These are phyloP conservation scores for Dactylellina haptotyla DNA, from an alignment of 2,329 filamentous ascomycete species.

Conservation along the genomic window DNA sequence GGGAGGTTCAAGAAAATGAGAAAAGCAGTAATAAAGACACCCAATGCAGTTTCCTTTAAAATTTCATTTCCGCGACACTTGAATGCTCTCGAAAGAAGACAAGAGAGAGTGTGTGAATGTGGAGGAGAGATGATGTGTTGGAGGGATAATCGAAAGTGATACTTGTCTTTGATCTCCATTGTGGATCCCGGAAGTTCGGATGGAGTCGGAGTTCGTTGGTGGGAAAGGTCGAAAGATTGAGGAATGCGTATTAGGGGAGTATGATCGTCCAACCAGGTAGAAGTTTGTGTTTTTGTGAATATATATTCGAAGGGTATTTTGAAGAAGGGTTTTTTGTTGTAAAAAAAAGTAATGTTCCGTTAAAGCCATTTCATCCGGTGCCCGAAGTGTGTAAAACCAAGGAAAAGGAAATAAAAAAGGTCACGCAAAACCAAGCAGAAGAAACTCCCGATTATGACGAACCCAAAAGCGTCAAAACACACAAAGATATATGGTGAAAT, in stretches of 20 bases:
- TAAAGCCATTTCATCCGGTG: slow-evolving; percentile 54
- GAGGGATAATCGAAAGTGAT: slow-evolving; percentile 41
- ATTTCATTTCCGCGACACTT: slow-evolving; percentile 34
- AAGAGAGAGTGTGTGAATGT: slow-evolving; percentile 23
- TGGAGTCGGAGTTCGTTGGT: no score
- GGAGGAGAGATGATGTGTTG: slow-evolving; percentile 17
- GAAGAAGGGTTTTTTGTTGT: slow-evolving; percentile 37
- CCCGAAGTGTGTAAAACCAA: slow-evolving; percentile 41
- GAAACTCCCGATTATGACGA: slow-evolving; percentile 54
- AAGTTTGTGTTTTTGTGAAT: slow-evolving; percentile 6
- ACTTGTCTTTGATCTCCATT: slow-evolving; percentile 56
- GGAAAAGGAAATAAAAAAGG: slow-evolving; percentile 25
- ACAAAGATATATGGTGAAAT: slow-evolving; percentile 49
- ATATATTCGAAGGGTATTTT: slow-evolving; percentile 20
- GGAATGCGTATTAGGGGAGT: slow-evolving; percentile 52
- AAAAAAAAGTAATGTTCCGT: slow-evolving; percentile 45
- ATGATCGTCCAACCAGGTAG: slow-evolving; percentile 49
- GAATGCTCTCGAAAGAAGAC: slow-evolving; percentile 27
- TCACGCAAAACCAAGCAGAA: slow-evolving; percentile 41
- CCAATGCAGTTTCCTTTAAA: slow-evolving; percentile 31
- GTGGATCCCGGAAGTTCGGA: slow-evolving; percentile 56
- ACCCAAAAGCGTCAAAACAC: slow-evolving; percentile 50
- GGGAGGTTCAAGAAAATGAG: slow-evolving; percentile 1
- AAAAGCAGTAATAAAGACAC: slow-evolving; percentile 19
- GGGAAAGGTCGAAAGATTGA: slow-evolving; percentile 49